Evolutionary conservation across 192 early-diverging fungal genomes (phyloP).

Genomic region (Jimgerdemannia flammicorona): DNA sequence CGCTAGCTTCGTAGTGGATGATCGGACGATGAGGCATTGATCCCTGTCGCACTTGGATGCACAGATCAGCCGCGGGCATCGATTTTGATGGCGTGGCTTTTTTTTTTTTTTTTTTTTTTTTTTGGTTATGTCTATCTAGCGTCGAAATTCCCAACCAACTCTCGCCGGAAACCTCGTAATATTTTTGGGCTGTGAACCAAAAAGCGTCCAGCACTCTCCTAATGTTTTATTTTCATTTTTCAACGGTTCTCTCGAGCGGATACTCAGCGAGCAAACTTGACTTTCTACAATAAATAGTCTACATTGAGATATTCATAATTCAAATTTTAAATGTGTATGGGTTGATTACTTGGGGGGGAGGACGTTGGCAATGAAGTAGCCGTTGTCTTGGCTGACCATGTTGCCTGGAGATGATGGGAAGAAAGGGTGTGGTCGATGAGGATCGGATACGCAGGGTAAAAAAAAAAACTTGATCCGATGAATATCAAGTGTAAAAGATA

Average conservation of each 20-base stretch:
- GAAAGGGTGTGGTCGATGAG: background rate
- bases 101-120: no score
- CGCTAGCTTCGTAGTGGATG: conserved; percentile 19
- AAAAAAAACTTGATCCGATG: background rate
- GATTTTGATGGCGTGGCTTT: no score
- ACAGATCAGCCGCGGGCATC: no score
- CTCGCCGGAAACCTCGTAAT: background rate
- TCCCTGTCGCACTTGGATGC: no score
- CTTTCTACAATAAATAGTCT: no score
- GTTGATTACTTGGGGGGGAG: background rate
- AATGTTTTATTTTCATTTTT: background rate
- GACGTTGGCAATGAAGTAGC: background rate
- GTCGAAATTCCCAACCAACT: no score
- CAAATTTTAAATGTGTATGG: no score
- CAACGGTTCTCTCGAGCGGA: background rate
- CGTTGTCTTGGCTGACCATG: background rate
- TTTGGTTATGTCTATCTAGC: no score
- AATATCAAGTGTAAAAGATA: background rate
- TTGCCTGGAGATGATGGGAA: background rate
- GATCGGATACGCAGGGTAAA: background rate
- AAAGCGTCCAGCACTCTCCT: background rate
- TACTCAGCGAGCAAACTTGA: no score
- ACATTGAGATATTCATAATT: no score
- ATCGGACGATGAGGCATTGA: conserved; percentile 5
- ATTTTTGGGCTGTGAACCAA: background rate